phyloP scores from a whole-genome alignment of 352 stramenopile genomes.

The Thraustotheca clavata region DNA sequence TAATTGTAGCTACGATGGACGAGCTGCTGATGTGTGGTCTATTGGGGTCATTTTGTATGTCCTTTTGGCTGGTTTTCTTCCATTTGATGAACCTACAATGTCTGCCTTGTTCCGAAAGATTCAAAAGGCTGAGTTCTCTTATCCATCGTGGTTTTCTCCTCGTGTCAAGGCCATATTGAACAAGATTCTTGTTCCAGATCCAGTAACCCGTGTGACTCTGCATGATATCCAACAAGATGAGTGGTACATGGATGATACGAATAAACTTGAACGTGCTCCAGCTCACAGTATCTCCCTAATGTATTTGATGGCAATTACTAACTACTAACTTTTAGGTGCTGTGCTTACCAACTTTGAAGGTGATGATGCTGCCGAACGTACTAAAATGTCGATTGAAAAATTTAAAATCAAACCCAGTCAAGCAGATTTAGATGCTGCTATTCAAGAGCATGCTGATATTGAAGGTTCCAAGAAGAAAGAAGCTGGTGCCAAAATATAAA shows the following conservation, averaged over 20 bases:
- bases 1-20: conserved; percentile 42
- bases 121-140: conserved; percentile 92
- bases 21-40: conserved; percentile 94
- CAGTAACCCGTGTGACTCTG: conserved; percentile 75
- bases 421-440: conserved; percentile 71
- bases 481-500: too few species aligned
- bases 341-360: conserved; percentile 18
- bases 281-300: conserved; percentile 27
- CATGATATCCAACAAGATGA: conserved; percentile 86
- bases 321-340: neutral
- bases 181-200: conserved; percentile 91
- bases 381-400: conserved; percentile 31
- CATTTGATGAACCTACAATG: conserved; percentile 94
- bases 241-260: conserved; percentile 69
- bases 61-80: conserved; percentile 87
- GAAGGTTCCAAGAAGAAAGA: conserved; percentile 52
- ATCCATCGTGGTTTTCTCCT: conserved; percentile 88
- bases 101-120: conserved; percentile 96
- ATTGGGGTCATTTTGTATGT: conserved; percentile 99
- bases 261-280: conserved; percentile 13
- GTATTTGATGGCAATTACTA: neutral
- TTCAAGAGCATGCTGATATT: conserved; percentile 72
- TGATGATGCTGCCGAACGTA: conserved; percentile 12
- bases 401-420: conserved; percentile 70
- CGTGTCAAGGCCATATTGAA: conserved; percentile 85